Evolutionary conservation across 2,329 filamentous ascomycete species (phyloP).

Genomic region (Trichoderma pleuroti): DNA sequence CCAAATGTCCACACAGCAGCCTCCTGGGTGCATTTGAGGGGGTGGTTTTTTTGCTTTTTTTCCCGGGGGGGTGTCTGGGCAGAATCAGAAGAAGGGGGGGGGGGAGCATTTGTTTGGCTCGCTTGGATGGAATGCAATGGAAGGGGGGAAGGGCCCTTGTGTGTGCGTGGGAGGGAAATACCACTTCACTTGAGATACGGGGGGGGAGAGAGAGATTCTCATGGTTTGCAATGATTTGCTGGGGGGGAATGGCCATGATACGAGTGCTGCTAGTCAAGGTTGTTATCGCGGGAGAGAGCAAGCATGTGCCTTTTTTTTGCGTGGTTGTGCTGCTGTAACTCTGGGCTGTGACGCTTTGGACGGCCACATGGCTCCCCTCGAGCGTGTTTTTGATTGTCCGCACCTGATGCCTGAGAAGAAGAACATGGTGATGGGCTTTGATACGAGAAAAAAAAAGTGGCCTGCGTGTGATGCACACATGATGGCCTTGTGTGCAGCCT

Average conservation of each 20-base stretch:
- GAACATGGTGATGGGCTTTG: background rate
- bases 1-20: background rate
- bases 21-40: background rate
- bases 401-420: background rate
- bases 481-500: background rate
- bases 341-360: background rate
- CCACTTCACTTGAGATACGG: background rate
- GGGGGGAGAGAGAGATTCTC: background rate
- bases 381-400: background rate
- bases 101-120: constrained; percentile 8
- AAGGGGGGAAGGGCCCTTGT: background rate
- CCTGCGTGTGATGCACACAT: background rate
- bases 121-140: constrained; percentile 15
- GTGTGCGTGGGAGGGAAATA: background rate
- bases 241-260: background rate
- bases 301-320: background rate
- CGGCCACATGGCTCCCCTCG: background rate
- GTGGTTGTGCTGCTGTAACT: constrained; percentile 1
- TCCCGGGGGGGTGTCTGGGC: background rate
- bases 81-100: background rate
- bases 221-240: background rate
- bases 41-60: background rate
- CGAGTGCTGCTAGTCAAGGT: background rate
- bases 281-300: background rate
- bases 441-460: background rate